These are phyloP conservation scores for Oxytropis ochrocephala DNA, from an alignment of 306 rosid genomes.

Conservation along the genomic window DNA sequence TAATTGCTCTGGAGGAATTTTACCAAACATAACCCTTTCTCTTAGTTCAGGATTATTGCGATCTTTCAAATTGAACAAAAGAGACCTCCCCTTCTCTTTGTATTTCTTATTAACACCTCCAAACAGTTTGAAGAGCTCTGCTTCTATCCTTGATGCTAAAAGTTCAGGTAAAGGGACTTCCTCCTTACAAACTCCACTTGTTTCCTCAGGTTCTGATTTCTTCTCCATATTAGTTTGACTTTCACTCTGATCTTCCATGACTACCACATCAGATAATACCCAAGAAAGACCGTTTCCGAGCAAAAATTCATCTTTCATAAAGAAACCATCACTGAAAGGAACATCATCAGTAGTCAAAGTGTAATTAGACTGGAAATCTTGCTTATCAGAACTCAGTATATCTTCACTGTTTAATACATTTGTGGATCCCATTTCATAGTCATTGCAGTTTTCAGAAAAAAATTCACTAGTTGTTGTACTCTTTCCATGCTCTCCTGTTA, in stretches of 20 bases:
- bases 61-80: slow-evolving; percentile 90
- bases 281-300: slow-evolving; percentile 98
- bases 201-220: slow-evolving; percentile 33
- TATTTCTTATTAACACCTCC: slow-evolving; percentile 98
- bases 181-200: slow-evolving; percentile 28
- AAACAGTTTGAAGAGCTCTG: slow-evolving; percentile 81
- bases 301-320: slow-evolving; percentile 84
- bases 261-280: slow-evolving; percentile 65
- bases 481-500: slow-evolving; percentile 22
- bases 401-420: slow-evolving; percentile 25
- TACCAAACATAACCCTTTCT: slow-evolving; percentile 87
- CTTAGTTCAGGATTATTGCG: slow-evolving; percentile 89
- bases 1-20: slow-evolving; percentile 64
- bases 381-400: slow-evolving; percentile 33
- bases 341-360: slow-evolving; percentile 63
- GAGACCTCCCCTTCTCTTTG: slow-evolving; percentile 98
- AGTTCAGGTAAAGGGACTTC: slow-evolving; percentile 39
- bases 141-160: slow-evolving; percentile 70
- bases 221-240: slow-evolving; percentile 33
- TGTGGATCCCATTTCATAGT: slow-evolving; percentile 19
- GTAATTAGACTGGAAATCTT: slow-evolving; percentile 53
- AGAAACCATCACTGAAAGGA: slow-evolving; percentile 65
- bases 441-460: slow-evolving; percentile 23
- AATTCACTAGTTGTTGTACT: slow-evolving; percentile 16
- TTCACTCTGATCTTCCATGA: slow-evolving; percentile 35